Evolutionary conservation across 2,329 filamentous ascomycete genomes (phyloP), one percentile per base, ranked within the genome.

Genomic region (Fusarium anguioides): DNA sequence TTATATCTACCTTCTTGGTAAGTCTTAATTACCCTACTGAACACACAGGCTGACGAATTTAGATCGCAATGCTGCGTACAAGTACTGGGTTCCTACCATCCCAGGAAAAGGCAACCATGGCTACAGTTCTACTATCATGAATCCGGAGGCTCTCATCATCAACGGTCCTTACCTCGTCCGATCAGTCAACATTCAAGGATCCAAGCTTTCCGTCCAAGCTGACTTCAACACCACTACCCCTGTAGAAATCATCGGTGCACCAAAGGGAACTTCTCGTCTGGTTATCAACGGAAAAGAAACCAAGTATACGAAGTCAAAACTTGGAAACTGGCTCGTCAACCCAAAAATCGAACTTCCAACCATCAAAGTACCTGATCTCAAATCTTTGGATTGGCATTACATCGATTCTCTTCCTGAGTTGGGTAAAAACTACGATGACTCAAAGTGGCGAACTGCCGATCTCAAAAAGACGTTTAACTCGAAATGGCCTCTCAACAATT

Each of bases 371-470:
- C 89, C 77, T 0, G 78, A 85, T 9, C 80, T 94, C 3, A 80
- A 81, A 15, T 75, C 80, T 0, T 76, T 92, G 11, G 77, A 84
- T 2, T 96, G 92, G 92, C 88, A 88, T 72, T 88, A 86, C 57
- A 72, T 92, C 21, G 88, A 95, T 75, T 86, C 86, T 0, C 84
- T 96, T 1, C 92, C 92, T 0, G 92, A 95, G 74, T 80, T 92
- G 8, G 75, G 84, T 46, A 64, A 81, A 1, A 77, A 75, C 3
- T 95, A 94, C 69, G 87, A 93, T 50, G 92, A 96, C 75, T 84
- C 84, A 5, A 76, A 77, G 8, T 96, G 92, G 92, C 82, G 82
- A 0, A 68, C 73, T 0, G 91, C 91, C 1, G 78, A 89, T 60
- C 80, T 87, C 8, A 81, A 78, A 0, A 82, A 81, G 4, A 89